Evolutionary conservation across 768 basidiomycete genomes (phyloP).

Genomic region (Auricularia heimuer): DNA sequence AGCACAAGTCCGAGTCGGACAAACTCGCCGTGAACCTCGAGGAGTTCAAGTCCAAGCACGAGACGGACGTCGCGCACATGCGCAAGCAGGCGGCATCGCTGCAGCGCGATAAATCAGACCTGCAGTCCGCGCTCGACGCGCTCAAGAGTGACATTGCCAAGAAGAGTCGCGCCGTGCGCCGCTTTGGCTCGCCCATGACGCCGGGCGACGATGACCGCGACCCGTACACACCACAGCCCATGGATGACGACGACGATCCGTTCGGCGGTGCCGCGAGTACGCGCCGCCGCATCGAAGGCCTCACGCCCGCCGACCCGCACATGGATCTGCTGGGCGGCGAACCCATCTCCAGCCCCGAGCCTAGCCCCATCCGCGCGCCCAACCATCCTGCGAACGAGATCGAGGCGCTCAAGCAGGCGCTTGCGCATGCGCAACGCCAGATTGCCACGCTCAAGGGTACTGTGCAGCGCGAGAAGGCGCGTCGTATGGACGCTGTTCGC

Average conservation of each 20-base stretch:
- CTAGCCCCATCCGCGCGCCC: conserved; percentile 47
- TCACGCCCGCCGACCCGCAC: conserved; percentile 40
- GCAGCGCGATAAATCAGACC: conserved; percentile 84
- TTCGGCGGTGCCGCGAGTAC: conserved; percentile 59
- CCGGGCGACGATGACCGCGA: conserved; percentile 31
- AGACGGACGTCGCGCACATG: conserved; percentile 88
- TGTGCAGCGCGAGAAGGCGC: conserved; percentile 74
- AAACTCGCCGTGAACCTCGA: conserved; percentile 51
- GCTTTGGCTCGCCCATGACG: conserved; percentile 65
- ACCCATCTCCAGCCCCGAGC: conserved; percentile 41
- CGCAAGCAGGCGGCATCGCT: conserved; percentile 80
- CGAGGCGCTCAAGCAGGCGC: conserved; percentile 67
- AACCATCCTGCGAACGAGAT: conserved; percentile 75
- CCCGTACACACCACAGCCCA: conserved; percentile 15
- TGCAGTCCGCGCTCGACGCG: conserved; percentile 70
- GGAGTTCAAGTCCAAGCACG: conserved; percentile 82
- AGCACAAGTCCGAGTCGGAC: conserved; percentile 80
- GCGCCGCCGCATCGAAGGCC: conserved; percentile 43
- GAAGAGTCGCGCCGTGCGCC: conserved; percentile 49
- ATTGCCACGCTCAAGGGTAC: conserved; percentile 73
- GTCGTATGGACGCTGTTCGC: conserved; percentile 56
- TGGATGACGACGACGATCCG: conserved; percentile 47
- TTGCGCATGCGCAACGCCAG: conserved; percentile 81
- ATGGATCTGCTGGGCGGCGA: conserved; percentile 39
- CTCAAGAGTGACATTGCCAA: conserved; percentile 64